Conservation (phyloP, 768 basidiomycete species). For the Hypholoma fasciculare region DNA sequence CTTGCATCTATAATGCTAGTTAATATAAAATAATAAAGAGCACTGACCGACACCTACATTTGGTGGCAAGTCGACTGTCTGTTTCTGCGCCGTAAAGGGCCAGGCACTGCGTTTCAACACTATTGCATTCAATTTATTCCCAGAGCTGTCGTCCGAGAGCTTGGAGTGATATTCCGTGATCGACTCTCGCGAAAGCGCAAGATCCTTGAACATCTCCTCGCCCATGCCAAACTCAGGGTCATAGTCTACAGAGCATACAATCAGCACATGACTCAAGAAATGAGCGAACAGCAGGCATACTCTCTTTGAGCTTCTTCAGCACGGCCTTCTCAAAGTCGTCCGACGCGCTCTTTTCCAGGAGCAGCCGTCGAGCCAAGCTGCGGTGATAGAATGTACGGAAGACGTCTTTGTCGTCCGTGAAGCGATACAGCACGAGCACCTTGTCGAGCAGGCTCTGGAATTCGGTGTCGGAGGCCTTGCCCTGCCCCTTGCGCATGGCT, state of each 20-base stretch:
- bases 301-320: constrained; percentile 81
- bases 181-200: constrained; percentile 73
- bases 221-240: constrained; percentile 95
- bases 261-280: background rate
- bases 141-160: constrained; percentile 34
- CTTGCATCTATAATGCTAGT: constrained; percentile 60
- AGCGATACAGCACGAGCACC: constrained; percentile 76
- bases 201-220: constrained; percentile 94
- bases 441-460: constrained; percentile 66
- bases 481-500: constrained; percentile 86
- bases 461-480: constrained; percentile 56
- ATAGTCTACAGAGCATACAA: constrained; percentile 56
- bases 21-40: constrained; percentile 3
- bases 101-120: constrained; percentile 88
- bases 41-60: constrained; percentile 35
- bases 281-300: constrained; percentile 14
- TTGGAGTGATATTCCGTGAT: constrained; percentile 65
- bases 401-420: constrained; percentile 91
- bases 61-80: constrained; percentile 52
- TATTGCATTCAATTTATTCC: constrained; percentile 66
- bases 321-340: constrained; percentile 86
- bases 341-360: constrained; percentile 83
- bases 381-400: constrained; percentile 93
- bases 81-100: constrained; percentile 68
- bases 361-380: constrained; percentile 80